Evolutionary conservation across 164 flowering plant genomes (phyloP).

Genomic region (Macadamia integrifolia): DNA sequence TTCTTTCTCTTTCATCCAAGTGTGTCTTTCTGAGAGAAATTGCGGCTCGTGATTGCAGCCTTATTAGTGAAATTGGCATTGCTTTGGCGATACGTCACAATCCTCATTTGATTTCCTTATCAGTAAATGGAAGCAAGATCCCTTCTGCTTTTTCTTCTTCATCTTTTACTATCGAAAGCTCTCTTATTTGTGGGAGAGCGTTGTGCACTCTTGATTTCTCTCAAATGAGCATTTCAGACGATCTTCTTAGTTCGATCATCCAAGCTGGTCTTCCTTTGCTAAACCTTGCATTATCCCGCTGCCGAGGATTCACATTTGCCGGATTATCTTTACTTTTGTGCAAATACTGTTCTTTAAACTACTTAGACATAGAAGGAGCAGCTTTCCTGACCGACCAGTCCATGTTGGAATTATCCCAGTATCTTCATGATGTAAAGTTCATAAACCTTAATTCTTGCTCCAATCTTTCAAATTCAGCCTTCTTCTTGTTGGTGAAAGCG

Average conservation of each 20-base stretch:
- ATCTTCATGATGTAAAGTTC: slow-evolving; percentile 21
- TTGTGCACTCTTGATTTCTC: slow-evolving; percentile 33
- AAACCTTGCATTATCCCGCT: slow-evolving; percentile 26
- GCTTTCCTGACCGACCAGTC: slow-evolving; percentile 35
- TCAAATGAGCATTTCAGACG: slow-evolving; percentile 33
- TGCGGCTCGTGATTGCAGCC: too few species aligned
- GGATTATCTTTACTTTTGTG: too few species aligned
- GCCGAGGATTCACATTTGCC: slow-evolving; percentile 8
- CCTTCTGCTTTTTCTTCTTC: too few species aligned
- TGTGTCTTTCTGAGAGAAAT: too few species aligned
- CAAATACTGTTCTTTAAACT: too few species aligned
- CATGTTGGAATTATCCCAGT: slow-evolving; percentile 23
- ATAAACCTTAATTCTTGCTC: slow-evolving; percentile 35
- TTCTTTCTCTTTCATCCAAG: too few species aligned
- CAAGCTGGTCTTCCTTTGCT: slow-evolving; percentile 37
- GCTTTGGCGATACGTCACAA: too few species aligned
- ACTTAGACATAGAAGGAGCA: slow-evolving; percentile 26
- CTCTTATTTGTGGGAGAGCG: background rate
- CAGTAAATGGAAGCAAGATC: too few species aligned
- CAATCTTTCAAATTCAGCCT: slow-evolving; percentile 24
- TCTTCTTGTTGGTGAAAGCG: slow-evolving; percentile 27
- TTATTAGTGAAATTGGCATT: too few species aligned
- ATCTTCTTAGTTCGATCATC: slow-evolving; percentile 27
- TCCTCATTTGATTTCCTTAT: too few species aligned
- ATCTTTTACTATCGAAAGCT: too few species aligned